phyloP scores from a whole-genome alignment of 2,329 filamentous ascomycete species.

The Coleophoma cylindrospora region DNA sequence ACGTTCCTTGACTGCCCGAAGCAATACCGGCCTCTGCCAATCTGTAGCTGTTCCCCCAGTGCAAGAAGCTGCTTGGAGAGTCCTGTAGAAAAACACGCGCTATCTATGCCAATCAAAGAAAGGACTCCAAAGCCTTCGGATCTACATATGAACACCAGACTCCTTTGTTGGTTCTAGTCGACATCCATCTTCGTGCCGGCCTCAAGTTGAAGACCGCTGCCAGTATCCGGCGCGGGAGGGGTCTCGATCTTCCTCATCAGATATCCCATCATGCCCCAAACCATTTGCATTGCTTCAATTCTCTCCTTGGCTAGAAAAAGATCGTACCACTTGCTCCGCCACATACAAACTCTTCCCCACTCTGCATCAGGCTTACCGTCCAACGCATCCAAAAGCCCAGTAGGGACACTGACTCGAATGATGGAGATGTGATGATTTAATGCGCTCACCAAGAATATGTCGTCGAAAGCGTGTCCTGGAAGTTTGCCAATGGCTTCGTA shows the following conservation, averaged over 20 bases:
- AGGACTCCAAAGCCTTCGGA: no score
- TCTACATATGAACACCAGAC: no score
- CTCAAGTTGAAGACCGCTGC: neutral
- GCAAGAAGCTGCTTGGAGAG: no score
- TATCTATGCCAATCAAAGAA: no score
- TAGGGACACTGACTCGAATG: conserved; percentile 53
- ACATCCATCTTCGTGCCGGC: neutral
- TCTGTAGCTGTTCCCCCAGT: no score
- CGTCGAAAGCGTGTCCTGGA: conserved; percentile 44
- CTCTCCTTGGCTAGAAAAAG: conserved; percentile 50
- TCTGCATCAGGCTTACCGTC: conserved; percentile 35
- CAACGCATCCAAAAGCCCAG: conserved; percentile 45
- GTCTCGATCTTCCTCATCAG: conserved; percentile 41
- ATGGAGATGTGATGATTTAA: conserved; percentile 59
- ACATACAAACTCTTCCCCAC: conserved; percentile 39
- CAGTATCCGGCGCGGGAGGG: neutral
- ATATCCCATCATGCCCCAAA: conserved; percentile 58
- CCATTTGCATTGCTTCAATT: conserved; percentile 47
- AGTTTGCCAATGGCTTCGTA: conserved; percentile 53
- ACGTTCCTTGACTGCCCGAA: no score
- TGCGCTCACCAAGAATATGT: conserved; percentile 56
- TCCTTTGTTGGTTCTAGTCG: no score
- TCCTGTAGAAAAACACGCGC: no score
- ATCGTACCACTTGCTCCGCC: conserved; percentile 58
- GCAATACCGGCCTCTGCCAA: no score